Base-by-base conservation (phyloP, 805 yeast species). In the Candida palmyrensis region DNA sequence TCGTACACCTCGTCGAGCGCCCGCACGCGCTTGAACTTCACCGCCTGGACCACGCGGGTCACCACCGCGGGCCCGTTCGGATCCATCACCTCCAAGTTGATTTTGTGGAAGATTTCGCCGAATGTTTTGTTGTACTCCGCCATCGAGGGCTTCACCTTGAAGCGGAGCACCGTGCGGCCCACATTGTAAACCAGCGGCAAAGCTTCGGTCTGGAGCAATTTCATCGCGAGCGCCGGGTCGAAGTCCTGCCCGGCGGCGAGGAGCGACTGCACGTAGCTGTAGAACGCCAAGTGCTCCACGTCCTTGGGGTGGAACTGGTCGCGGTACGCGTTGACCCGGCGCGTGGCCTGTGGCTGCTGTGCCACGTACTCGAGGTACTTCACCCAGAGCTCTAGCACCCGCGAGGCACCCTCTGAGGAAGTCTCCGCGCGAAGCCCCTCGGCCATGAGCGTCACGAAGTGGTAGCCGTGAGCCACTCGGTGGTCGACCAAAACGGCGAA, bases 371-470 rank as follows among this genome's bases (percentile, higher is more conserved):
- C 67, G 32, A 59, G 36, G 39, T 38, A 51, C 33, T 45, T 47
- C 36, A 65, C 56, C 70, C 70, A 64, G 14, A 48, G 30, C 25
- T 47, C 42, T 30, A 66, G 51, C 3, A 55, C 55, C 4, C 42
- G 44, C 9, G 51, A 38, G 43, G 51, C 54, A 3, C 43, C 43
- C 7, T 36, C 30, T 16, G 35, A 30, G 9, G 30, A 38, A 6
- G 34, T 32, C 6, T 35, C 26, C 22, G 26, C 40, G 28, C 27
- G 45, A 45, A 5, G 38, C 33, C 21, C 43, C 40, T 17, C 36
- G 22, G 38, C 40, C 28, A 57, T 57, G 11, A 44, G 36, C 29
- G 33, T 36, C 8, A 48, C 39, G 39, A 55, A 62, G 38, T 62
- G 62, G 47, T 46, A 55, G 23, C 41, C 36, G 42, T 65, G 62